A percentile compares a stretch with the other conserved stretches of the same genome.
Evolutionary conservation across 805 yeast species (phyloP).

Genomic region (Cyberlindnera euphorbiae): DNA sequence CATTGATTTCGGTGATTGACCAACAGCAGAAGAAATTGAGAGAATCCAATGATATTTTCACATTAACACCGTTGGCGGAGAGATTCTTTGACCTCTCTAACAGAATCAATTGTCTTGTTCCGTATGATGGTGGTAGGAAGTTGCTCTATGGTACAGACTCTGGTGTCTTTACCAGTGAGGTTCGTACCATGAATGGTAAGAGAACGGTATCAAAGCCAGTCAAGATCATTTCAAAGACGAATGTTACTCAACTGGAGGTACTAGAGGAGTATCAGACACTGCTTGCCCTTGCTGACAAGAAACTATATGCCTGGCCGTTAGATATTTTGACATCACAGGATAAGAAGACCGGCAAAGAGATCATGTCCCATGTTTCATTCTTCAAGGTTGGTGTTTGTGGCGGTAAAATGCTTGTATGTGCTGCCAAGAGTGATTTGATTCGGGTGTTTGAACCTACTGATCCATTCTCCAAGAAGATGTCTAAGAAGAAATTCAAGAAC

Average conservation of each 20-base stretch:
- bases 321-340: slow-evolving; percentile 54
- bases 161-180: slow-evolving; percentile 82
- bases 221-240: slow-evolving; percentile 65
- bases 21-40: slow-evolving; percentile 73
- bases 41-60: slow-evolving; percentile 71
- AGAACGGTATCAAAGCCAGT: slow-evolving; percentile 66
- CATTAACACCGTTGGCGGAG: slow-evolving; percentile 69
- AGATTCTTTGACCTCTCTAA: slow-evolving; percentile 69
- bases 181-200: slow-evolving; percentile 41
- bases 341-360: slow-evolving; percentile 63
- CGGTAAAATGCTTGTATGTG: slow-evolving; percentile 83
- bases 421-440: slow-evolving; percentile 79
- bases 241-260: slow-evolving; percentile 85
- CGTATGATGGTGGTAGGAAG: slow-evolving; percentile 92
- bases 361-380: slow-evolving; percentile 82
- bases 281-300: slow-evolving; percentile 77
- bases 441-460: slow-evolving; percentile 87
- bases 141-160: slow-evolving; percentile 86
- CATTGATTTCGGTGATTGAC: slow-evolving; percentile 73
- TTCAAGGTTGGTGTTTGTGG: slow-evolving; percentile 92
- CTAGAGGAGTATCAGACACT: slow-evolving; percentile 86
- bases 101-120: slow-evolving; percentile 85
- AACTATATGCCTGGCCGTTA: slow-evolving; percentile 70
- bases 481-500: slow-evolving; percentile 65
- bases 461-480: slow-evolving; percentile 54